Evolutionary conservation across 441 rosid species (phyloP).

Genomic region (Euphorbia celastroides): DNA sequence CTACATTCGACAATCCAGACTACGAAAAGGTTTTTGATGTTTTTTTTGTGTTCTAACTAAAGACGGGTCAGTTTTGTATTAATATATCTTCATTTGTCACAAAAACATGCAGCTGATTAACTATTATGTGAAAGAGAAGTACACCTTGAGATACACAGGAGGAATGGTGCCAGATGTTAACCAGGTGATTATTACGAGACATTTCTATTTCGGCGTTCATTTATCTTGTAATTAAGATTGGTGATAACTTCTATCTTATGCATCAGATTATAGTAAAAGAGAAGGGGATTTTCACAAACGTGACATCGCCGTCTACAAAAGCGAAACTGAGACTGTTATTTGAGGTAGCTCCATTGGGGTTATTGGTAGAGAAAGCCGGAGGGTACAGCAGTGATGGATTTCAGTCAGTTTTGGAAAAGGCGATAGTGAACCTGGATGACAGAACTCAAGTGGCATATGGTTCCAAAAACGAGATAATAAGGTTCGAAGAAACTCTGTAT

Average conservation of each 20-base stretch:
- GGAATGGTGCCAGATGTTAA: constrained; percentile 99
- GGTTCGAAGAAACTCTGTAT: constrained; percentile 79
- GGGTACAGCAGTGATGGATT: constrained; percentile 93
- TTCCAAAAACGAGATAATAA: constrained; percentile 83
- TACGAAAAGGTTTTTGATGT: constrained; percentile 56
- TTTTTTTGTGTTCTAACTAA: background rate
- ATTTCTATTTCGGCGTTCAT: background rate
- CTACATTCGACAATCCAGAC: constrained; percentile 82
- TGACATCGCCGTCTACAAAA: constrained; percentile 73
- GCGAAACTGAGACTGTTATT: constrained; percentile 91
- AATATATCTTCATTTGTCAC: background rate
- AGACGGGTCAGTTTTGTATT: background rate
- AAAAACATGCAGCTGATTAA: constrained; percentile 68
- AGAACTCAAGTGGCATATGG: constrained; percentile 98
- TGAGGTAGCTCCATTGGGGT: constrained; percentile 92
- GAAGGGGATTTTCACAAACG: constrained; percentile 93
- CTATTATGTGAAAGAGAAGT: constrained; percentile 83
- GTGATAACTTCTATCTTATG: background rate
- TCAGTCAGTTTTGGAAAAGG: constrained; percentile 73
- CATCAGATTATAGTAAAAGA: constrained; percentile 88
- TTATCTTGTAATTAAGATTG: background rate
- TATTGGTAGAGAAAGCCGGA: constrained; percentile 86
- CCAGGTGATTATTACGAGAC: constrained; percentile 42
- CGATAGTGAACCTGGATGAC: constrained; percentile 63
- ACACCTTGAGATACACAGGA: constrained; percentile 97